Conservation (phyloP, 2,329 filamentous ascomycete species). For the Mycosphaerella sp. region DNA sequence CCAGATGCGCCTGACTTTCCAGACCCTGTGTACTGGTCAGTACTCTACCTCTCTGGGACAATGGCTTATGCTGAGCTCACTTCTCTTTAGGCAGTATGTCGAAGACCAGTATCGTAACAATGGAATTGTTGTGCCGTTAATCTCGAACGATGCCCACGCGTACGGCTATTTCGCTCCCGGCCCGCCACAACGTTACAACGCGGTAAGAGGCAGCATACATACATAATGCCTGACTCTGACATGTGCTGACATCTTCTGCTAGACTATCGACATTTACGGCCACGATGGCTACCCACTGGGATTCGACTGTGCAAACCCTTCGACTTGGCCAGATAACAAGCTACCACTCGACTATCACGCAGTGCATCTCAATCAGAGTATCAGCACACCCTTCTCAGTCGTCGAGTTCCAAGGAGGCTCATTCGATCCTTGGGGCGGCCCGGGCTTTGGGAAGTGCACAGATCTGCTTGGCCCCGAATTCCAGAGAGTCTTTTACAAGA, state of each 20-base stretch:
- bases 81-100: slow-evolving; percentile 37
- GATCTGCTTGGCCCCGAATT: slow-evolving; percentile 66
- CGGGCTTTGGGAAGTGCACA: slow-evolving; percentile 62
- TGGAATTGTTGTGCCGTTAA: slow-evolving; percentile 67
- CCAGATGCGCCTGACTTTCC: slow-evolving; percentile 52
- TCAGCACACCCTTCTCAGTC: slow-evolving; percentile 59
- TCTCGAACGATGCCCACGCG: slow-evolving; percentile 65
- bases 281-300: slow-evolving; percentile 59
- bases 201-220: slow-evolving; percentile 39
- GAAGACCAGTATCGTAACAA: slow-evolving; percentile 61
- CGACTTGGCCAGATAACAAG: slow-evolving; percentile 52
- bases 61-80: not conserved
- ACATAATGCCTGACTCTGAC: slow-evolving; percentile 38
- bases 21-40: slow-evolving; percentile 58
- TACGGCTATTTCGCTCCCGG: slow-evolving; percentile 60
- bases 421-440: slow-evolving; percentile 68
- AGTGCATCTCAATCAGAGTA: slow-evolving; percentile 55
- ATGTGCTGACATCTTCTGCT: not conserved
- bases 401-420: slow-evolving; percentile 49
- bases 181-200: slow-evolving; percentile 39
- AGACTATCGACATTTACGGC: slow-evolving; percentile 52
- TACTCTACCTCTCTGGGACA: not conserved
- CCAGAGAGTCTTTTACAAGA: slow-evolving; percentile 71
- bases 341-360: slow-evolving; percentile 53
- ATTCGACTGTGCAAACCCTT: slow-evolving; percentile 57